Percentiles rank a stretch among this genome's conserved stretches.
These are phyloP conservation scores for Scenedesmus sp. DNA, from an alignment of 163 green algal species.

Conservation along the genomic window DNA sequence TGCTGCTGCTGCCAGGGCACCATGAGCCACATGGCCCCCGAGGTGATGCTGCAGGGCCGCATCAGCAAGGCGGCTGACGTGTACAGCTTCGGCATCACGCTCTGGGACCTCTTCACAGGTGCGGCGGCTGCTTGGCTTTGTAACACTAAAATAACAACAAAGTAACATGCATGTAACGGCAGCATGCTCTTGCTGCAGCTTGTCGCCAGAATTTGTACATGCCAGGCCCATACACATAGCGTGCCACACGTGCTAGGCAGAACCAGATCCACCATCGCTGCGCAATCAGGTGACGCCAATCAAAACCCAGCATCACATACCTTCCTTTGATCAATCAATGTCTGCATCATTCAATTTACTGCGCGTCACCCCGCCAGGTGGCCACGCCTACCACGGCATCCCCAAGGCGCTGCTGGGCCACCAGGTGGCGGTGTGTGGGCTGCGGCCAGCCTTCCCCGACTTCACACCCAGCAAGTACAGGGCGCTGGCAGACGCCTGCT, in stretches of 20 bases:
- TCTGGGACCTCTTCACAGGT: conserved; percentile 48
- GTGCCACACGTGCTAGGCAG: too few species aligned
- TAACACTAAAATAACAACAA: too few species aligned
- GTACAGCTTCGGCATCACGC: conserved; percentile 54
- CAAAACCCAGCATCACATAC: too few species aligned
- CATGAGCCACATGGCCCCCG: conserved; percentile 52
- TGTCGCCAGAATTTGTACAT: too few species aligned
- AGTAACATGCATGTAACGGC: too few species aligned
- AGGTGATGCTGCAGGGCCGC: conserved; percentile 57
- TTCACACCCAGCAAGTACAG: conserved; percentile 50
- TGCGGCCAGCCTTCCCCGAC: conserved; percentile 51
- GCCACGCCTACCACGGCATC: conserved; percentile 33
- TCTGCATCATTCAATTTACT: too few species aligned
- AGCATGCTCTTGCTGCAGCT: too few species aligned
- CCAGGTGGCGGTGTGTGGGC: conserved; percentile 44
- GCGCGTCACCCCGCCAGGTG: not conserved
- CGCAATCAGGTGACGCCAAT: too few species aligned
- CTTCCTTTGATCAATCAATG: too few species aligned
- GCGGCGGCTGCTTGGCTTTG: not conserved
- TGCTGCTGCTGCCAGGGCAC: conserved; percentile 27
- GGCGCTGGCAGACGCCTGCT: conserved; percentile 48
- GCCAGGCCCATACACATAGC: too few species aligned
- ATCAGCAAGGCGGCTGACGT: conserved; percentile 62
- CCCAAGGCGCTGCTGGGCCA: conserved; percentile 40
- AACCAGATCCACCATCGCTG: too few species aligned